These are phyloP conservation scores for Coemansia sp. DNA, from an alignment of 192 early-diverging fungal species.

Conservation along the genomic window DNA sequence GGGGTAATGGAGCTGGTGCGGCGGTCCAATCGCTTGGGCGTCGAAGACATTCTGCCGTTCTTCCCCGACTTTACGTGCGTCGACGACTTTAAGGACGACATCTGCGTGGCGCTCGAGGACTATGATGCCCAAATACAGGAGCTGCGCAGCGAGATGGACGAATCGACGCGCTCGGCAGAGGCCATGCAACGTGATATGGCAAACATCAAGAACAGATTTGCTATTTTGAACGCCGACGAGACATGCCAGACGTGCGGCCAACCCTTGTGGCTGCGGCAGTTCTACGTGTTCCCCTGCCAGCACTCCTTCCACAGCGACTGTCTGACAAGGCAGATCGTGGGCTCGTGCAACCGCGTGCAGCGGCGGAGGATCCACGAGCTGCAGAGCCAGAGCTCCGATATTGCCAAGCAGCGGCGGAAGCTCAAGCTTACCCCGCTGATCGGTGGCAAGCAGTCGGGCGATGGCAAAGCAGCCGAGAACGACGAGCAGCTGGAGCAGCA, in stretches of 20 bases:
- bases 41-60: slow-evolving; percentile 94
- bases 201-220: slow-evolving; percentile 76
- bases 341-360: slow-evolving; percentile 48
- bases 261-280: slow-evolving; percentile 81
- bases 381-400: slow-evolving; percentile 42
- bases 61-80: slow-evolving; percentile 98
- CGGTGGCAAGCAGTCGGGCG: slow-evolving; percentile 3
- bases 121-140: slow-evolving; percentile 90
- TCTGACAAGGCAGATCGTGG: slow-evolving; percentile 67
- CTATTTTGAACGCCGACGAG: slow-evolving; percentile 54
- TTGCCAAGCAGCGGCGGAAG: slow-evolving; percentile 40
- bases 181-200: slow-evolving; percentile 89
- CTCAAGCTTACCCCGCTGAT: slow-evolving; percentile 34
- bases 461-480: slow-evolving; percentile 15
- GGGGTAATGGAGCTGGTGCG: slow-evolving; percentile 83
- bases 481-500: slow-evolving; percentile 53
- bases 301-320: slow-evolving; percentile 95
- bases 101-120: slow-evolving; percentile 85
- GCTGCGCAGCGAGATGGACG: slow-evolving; percentile 92
- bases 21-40: slow-evolving; percentile 73
- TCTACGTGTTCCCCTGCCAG: slow-evolving; percentile 94
- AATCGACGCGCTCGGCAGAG: slow-evolving; percentile 88
- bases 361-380: slow-evolving; percentile 49
- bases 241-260: slow-evolving; percentile 75
- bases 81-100: slow-evolving; percentile 97